These are phyloP conservation scores for Fusarium stilboides DNA, from an alignment of 2,329 filamentous ascomycete species.

Conservation along the genomic window DNA sequence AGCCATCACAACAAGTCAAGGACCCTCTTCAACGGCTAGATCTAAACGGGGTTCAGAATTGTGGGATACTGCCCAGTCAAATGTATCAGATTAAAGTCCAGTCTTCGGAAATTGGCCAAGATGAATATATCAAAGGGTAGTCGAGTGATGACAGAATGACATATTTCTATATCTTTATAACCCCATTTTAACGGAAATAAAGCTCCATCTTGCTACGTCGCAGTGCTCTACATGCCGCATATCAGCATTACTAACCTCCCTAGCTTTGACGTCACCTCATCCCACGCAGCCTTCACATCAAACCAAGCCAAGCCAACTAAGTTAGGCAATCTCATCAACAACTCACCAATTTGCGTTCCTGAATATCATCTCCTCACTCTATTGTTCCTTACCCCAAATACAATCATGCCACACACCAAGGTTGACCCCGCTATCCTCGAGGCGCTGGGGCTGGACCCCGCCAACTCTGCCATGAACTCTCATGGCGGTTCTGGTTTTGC, in stretches of 20 bases:
- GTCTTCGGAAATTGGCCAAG: not conserved
- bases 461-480: constrained; percentile 70
- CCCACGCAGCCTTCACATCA: constrained; percentile 23
- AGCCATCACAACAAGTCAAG: not conserved
- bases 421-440: constrained; percentile 52
- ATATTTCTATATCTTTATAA: not conserved
- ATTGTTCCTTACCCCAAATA: not conserved
- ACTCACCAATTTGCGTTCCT: not conserved
- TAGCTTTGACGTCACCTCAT: constrained; percentile 50
- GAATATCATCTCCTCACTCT: not conserved
- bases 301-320: constrained; percentile 17
- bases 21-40: no score
- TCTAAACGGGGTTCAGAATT: no score
- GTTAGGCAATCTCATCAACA: constrained; percentile 2
- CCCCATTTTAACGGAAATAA: not conserved
- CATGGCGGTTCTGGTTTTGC: constrained; percentile 79
- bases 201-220: not conserved
- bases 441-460: constrained; percentile 70
- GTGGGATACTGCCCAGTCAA: no score
- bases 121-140: not conserved
- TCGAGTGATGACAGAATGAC: constrained; percentile 5
- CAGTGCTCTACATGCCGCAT: constrained; percentile 21
- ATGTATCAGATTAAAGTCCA: no score
- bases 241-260: constrained; percentile 43
- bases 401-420: constrained; percentile 34